These are phyloP conservation scores for Paralagenidium karlingii DNA, from an alignment of 352 stramenopile genomes.

Conservation along the genomic window DNA sequence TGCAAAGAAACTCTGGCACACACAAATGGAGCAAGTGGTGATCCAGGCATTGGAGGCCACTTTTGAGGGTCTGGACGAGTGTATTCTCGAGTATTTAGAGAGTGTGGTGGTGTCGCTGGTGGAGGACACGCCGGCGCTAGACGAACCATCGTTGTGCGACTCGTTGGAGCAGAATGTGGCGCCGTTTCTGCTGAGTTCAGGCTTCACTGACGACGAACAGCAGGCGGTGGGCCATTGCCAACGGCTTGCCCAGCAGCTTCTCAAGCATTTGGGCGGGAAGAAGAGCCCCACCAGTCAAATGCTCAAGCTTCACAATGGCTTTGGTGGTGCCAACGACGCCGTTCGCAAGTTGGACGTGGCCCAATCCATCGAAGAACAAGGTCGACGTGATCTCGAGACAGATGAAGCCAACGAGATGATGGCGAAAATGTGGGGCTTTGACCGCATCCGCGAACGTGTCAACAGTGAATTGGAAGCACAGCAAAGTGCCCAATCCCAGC, in stretches of 20 bases:
- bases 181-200: constrained; percentile 53
- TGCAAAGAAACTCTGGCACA: no score
- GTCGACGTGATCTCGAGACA: constrained; percentile 25
- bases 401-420: constrained; percentile 51
- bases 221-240: constrained; percentile 23
- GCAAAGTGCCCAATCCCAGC: constrained; percentile 57
- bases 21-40: constrained; percentile 40
- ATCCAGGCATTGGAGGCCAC: constrained; percentile 28
- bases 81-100: constrained; percentile 56
- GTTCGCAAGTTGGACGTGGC: constrained; percentile 46
- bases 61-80: constrained; percentile 42
- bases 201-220: constrained; percentile 26
- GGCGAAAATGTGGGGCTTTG: constrained; percentile 78
- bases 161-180: constrained; percentile 42
- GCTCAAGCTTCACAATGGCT: constrained; percentile 7
- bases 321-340: constrained; percentile 2
- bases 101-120: constrained; percentile 37
- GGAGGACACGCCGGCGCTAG: constrained; percentile 19
- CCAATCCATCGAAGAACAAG: constrained; percentile 64
- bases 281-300: no score
- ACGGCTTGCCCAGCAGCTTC: constrained; percentile 20
- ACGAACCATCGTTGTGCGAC: constrained; percentile 19
- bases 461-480: constrained; percentile 69
- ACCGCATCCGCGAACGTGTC: constrained; percentile 67
- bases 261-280: no score